Conservation (phyloP, 2,329 filamentous ascomycete genomes). For the Epicoccum nigrum region DNA sequence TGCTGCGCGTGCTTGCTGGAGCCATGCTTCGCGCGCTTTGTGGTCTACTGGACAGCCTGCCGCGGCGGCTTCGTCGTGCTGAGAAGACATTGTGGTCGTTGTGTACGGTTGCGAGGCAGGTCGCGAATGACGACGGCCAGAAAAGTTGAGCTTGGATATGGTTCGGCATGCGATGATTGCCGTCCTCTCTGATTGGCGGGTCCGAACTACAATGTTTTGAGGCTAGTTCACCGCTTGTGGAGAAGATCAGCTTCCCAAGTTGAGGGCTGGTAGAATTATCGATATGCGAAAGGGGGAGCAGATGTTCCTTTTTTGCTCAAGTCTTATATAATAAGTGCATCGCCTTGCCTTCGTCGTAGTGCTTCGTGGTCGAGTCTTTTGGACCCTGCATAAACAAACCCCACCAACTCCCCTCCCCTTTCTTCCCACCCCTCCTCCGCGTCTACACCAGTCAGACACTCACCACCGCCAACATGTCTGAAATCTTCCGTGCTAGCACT, state of each 20-base stretch:
- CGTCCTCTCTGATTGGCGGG: conserved; percentile 27
- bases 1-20: conserved; percentile 67
- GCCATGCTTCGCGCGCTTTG: conserved; percentile 85
- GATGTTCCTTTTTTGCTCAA: neutral
- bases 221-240: conserved; percentile 21
- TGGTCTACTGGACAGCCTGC: conserved; percentile 83
- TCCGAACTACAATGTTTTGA: conserved; percentile 9
- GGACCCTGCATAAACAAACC: conserved; percentile 39
- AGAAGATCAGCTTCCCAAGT: conserved; percentile 11
- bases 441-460: conserved; percentile 4
- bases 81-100: conserved; percentile 31
- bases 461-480: conserved; percentile 45
- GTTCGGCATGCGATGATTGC: conserved; percentile 21
- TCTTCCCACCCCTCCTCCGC: conserved; percentile 13
- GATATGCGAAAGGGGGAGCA: conserved; percentile 8
- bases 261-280: conserved; percentile 7
- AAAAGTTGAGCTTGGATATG: conserved; percentile 34
- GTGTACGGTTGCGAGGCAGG: conserved; percentile 10
- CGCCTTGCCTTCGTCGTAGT: neutral
- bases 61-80: conserved; percentile 39
- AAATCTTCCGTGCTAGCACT: conserved; percentile 88
- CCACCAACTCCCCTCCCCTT: conserved; percentile 23
- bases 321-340: neutral
- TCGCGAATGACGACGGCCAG: conserved; percentile 25
- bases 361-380: conserved; percentile 9